Base-by-base conservation (phyloP, 345 rosid species). In the Heritiera littoralis region DNA sequence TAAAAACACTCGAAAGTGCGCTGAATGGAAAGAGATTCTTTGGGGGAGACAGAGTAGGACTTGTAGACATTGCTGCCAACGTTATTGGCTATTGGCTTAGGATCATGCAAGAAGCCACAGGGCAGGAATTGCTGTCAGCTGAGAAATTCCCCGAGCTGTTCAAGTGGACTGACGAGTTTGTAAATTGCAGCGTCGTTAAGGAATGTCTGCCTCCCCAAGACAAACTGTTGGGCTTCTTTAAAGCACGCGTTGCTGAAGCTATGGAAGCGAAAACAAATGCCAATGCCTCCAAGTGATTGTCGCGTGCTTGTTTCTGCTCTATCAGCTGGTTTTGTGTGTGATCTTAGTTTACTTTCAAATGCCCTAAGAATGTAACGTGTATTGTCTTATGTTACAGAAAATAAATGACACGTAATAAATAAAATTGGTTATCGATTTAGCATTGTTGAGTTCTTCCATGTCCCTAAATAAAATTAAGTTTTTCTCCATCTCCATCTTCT, bases 1-100 rank as follows among this genome's bases (percentile, higher is more conserved):
- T 81, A 4, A 73, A 66, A 41, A 52, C 74, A 12, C 81, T 82
- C 12, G 81, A 82, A 49, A 60, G 71, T 51, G 72, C 70, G 23
- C 75, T 79, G 10, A 15, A 58, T 17, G 76, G 68, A 2, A 78
- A 59, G 48, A 56, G 28, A 38, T 82, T 82, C 68, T 78, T 78
- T 30, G 81, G 72, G 7, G 79, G 81, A 12, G 76, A 78, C 1
- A 49, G 0, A 0, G 9, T 59, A 0, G 84, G 84, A 18, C 10
- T 54, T 1, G 51, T 78, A 9, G 81, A 82, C 20, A 66, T 82
- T 17, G 81, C 73, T 5, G 76, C 77, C 12, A 60, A 7, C 45
- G 63, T 78, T 41, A 4, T 78, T 5, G 81, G 66, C 0, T 74
- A 7, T 23, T 82, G 81, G 79, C 2, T 74, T 20, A 66, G 59